Percentiles rank a stretch among this genome's conserved stretches.
Conservation (phyloP, 345 rosid species). For the Brassica incana region DNA sequence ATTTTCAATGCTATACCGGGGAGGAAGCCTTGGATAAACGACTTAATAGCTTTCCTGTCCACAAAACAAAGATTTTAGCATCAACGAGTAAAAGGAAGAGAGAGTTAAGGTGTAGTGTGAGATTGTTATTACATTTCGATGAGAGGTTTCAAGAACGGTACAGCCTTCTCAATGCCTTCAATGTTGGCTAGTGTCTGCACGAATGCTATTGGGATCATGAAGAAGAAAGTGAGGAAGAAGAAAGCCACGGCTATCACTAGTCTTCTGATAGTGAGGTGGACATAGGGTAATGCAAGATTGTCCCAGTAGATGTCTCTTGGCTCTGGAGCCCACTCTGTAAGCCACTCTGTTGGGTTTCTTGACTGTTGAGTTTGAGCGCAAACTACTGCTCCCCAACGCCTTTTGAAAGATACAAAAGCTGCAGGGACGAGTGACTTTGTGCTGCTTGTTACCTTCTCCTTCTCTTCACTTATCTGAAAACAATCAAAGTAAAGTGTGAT, state of each 20-base stretch:
- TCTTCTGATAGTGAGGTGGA: conserved; percentile 72
- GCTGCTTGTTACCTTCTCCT: conserved; percentile 52
- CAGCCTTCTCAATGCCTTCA: conserved; percentile 82
- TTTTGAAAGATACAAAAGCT: conserved; percentile 84
- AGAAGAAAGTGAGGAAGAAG: conserved; percentile 93
- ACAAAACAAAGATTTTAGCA: not conserved
- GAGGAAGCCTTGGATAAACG: conserved; percentile 91
- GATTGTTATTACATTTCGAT: conserved; percentile 58
- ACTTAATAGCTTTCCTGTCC: conserved; percentile 70
- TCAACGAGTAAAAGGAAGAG: not conserved
- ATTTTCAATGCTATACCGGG: conserved; percentile 95
- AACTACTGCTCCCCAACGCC: conserved; percentile 92
- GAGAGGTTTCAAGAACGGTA: conserved; percentile 73
- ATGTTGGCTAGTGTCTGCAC: conserved; percentile 94
- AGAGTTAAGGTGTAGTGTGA: conserved; percentile 4
- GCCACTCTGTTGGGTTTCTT: conserved; percentile 82
- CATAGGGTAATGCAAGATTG: conserved; percentile 86
- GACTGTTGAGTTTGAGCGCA: conserved; percentile 95
- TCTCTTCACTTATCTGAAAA: conserved; percentile 68
- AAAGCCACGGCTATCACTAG: conserved; percentile 63
- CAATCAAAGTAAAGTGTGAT: conserved; percentile 2
- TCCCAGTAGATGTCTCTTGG: conserved; percentile 88
- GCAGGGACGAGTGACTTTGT: conserved; percentile 63
- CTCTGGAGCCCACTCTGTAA: conserved; percentile 97
- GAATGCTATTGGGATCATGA: conserved; percentile 90